Evolutionary conservation across 73 alveolate genomes (phyloP), one percentile per base, ranked within the genome.

Genomic region (Symbiodinium pilosum): DNA sequence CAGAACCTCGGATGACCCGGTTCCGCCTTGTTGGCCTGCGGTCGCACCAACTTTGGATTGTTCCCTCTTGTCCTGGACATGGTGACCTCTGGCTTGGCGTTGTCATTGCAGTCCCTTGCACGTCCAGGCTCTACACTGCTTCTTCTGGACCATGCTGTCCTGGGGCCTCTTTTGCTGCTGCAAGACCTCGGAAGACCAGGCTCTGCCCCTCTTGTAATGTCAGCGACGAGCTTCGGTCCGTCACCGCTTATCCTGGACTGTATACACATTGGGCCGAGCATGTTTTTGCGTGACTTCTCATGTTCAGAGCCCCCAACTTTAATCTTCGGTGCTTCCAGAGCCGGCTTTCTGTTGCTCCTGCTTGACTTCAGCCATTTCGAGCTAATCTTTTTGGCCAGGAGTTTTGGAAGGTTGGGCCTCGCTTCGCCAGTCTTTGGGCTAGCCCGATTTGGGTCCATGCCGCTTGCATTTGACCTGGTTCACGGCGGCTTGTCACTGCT

Each of bases 311-410:
- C 54, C 54, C n/a, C 41, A 26, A 4, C 52, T 7, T 34, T 54
- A 26, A 85, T 71, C 81, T 64, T 64, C 39, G 30, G 81, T 20
- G 81, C 81, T 2, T 32, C 30, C 4, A 64, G 30, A 38, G 81
- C 81, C 38, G 81, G 30, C 18, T 38, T 38, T 9, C 38, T 54
- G 18, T 24, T 93, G 83, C 26, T 28, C 2, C 71, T 39, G 36
- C 32, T 81, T 92, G 92, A 93, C 56, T 34, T 47, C 18, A 85
- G 77, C 77, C 91, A 75, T 41, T 64, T 24, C 69, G 98, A 83
- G 26, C 56, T 84, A 77, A 20, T 26, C 26, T 12, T 44, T 43
- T 64, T 39, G 38, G 47, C 83, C 68, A 83, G 47, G 34, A 51
- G 98, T 39, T 39, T 4, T 36, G 40, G 86, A 42, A 36, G 47